These are phyloP conservation scores for Syzygium syzygioides DNA, from an alignment of 441 rosid species.

Conservation along the genomic window DNA sequence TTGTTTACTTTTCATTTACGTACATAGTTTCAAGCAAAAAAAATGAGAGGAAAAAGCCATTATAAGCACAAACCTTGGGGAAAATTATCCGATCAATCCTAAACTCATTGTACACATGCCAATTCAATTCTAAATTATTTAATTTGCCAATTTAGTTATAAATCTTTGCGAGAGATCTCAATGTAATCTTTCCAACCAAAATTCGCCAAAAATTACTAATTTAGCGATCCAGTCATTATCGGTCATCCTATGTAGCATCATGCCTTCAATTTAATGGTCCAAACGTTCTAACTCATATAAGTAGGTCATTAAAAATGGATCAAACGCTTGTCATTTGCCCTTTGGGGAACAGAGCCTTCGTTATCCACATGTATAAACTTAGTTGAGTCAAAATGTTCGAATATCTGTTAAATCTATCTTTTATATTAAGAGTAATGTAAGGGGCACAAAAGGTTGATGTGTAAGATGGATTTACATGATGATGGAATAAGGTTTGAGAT, in stretches of 20 bases:
- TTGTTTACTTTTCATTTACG: background rate
- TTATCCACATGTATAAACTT: background rate
- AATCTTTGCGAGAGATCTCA: rapidly evolving
- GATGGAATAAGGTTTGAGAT: background rate
- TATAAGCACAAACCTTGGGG: background rate
- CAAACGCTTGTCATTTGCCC: background rate
- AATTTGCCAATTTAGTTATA: background rate
- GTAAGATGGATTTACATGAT: background rate
- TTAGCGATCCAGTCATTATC: rapidly evolving
- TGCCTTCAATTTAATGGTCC: background rate
- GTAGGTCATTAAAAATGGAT: background rate
- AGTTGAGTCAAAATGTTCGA: background rate
- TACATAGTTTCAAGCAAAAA: background rate
- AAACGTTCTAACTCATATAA: rapidly evolving
- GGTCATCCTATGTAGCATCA: rapidly evolving
- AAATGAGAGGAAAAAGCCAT: background rate
- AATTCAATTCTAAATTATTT: background rate
- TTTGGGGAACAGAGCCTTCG: rapidly evolving
- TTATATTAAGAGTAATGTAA: background rate
- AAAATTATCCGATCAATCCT: background rate
- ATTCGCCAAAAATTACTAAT: rapidly evolving
- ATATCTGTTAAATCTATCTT: background rate
- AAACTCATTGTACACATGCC: rapidly evolving
- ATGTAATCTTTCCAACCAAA: rapidly evolving
- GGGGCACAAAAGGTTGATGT: background rate